Conservation (phyloP, 2,329 filamentous ascomycete species). For the Fusarium cicatricum region DNA sequence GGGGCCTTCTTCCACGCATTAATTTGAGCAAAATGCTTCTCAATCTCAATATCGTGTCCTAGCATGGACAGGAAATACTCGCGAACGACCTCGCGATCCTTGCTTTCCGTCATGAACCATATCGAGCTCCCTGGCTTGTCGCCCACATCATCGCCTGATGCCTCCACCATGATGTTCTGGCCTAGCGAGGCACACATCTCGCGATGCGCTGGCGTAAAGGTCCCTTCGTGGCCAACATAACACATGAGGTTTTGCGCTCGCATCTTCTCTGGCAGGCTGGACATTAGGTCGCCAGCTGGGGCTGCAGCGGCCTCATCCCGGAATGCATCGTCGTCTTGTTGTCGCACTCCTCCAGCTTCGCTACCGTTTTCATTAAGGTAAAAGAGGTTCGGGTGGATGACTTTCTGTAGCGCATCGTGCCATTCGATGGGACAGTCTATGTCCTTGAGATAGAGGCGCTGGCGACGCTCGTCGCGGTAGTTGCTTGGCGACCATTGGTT, state of each 20-base stretch:
- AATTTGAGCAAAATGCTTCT: slow-evolving; percentile 95
- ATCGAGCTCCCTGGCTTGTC: slow-evolving; percentile 89
- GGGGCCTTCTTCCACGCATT: slow-evolving; percentile 96
- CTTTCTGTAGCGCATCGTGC: slow-evolving; percentile 78
- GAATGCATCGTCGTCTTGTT: slow-evolving; percentile 49
- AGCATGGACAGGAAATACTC: slow-evolving; percentile 95
- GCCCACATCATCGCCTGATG: slow-evolving; percentile 75
- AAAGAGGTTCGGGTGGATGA: slow-evolving; percentile 83
- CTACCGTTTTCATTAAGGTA: slow-evolving; percentile 86
- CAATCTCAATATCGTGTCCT: slow-evolving; percentile 95
- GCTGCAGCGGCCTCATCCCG: slow-evolving; percentile 67
- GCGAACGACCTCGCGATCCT: slow-evolving; percentile 87
- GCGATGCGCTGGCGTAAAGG: slow-evolving; percentile 91
- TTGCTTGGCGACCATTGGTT: slow-evolving; percentile 81
- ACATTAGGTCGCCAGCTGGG: slow-evolving; percentile 92
- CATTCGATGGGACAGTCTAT: slow-evolving; percentile 93
- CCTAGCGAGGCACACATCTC: slow-evolving; percentile 98
- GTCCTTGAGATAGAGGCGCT: slow-evolving; percentile 94
- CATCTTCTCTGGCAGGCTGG: slow-evolving; percentile 85
- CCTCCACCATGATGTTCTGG: slow-evolving; percentile 98
- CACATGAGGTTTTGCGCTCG: slow-evolving; percentile 97
- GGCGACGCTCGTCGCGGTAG: slow-evolving; percentile 79
- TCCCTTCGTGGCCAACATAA: slow-evolving; percentile 97
- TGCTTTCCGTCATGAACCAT: slow-evolving; percentile 99
- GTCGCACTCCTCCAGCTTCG: slow-evolving; percentile 46